Evolutionary conservation across 2,329 filamentous ascomycete genomes (phyloP).

Genomic region (Penicillium freii): DNA sequence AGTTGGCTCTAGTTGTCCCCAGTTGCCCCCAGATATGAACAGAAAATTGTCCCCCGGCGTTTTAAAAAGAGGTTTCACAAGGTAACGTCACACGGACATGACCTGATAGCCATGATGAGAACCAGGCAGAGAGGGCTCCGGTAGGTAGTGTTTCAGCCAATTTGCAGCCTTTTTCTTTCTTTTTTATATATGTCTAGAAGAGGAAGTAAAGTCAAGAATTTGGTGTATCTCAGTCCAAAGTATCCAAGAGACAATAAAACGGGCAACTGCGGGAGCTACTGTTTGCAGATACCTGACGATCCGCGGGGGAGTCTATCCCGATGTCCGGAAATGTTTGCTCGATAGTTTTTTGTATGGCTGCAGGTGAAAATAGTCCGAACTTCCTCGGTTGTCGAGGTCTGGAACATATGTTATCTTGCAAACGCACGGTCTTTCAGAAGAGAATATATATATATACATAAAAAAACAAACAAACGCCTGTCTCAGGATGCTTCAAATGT

Average conservation of each 20-base stretch:
- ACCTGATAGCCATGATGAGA: constrained; percentile 31
- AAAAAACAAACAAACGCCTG: constrained; percentile 10
- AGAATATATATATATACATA: not conserved
- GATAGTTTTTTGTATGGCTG: constrained; percentile 15
- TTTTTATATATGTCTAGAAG: not conserved
- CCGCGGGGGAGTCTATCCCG: constrained; percentile 16
- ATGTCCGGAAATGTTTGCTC: constrained; percentile 33
- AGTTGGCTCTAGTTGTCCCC: not conserved
- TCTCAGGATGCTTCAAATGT: constrained; percentile 9
- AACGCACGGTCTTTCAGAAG: constrained; percentile 9
- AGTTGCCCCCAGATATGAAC: not conserved
- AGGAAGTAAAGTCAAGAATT: not conserved
- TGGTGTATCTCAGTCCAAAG: not conserved
- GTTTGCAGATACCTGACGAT: constrained; percentile 32
- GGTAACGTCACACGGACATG: constrained; percentile 37
- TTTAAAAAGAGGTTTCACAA: constrained; percentile 39
- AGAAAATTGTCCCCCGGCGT: constrained; percentile 11
- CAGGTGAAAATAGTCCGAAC: constrained; percentile 24
- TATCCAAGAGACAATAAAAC: constrained; percentile 12
- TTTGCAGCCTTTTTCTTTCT: constrained; percentile 5
- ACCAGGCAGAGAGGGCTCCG: constrained; percentile 16
- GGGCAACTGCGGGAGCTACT: constrained; percentile 29
- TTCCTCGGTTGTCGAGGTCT: constrained; percentile 11
- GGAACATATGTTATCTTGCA: constrained; percentile 13
- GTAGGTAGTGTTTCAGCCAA: constrained; percentile 24